These are phyloP conservation scores for Nevesoporus exiguus DNA, from an alignment of 768 basidiomycete species.

Conservation along the genomic window DNA sequence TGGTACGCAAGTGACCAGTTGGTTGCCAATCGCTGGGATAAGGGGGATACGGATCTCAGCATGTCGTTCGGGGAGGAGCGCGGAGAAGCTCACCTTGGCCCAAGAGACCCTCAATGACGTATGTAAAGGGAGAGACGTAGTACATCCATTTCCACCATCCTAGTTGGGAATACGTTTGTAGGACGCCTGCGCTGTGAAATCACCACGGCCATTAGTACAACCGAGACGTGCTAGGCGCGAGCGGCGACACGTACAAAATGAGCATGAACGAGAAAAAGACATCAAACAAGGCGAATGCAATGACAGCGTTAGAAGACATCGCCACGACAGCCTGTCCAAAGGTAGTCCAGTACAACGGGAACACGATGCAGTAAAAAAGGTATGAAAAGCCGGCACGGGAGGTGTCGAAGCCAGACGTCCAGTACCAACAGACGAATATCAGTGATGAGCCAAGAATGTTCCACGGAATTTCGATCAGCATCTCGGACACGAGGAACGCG, in stretches of 20 bases:
- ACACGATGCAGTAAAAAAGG: constrained; percentile 35
- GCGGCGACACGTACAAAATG: constrained; percentile 36
- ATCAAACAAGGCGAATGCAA: constrained; percentile 39
- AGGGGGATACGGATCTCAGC: not conserved
- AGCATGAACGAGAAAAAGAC: constrained; percentile 39
- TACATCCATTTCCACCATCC: constrained; percentile 38
- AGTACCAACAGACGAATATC: constrained; percentile 49
- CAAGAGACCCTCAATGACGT: constrained; percentile 44
- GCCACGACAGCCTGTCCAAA: constrained; percentile 41
- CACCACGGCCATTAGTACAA: not conserved
- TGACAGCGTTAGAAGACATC: constrained; percentile 39
- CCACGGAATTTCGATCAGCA: constrained; percentile 45
- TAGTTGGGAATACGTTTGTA: constrained; percentile 41
- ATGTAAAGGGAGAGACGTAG: constrained; percentile 47
- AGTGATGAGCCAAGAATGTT: constrained; percentile 40
- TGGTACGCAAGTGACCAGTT: constrained; percentile 44
- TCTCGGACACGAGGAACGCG: constrained; percentile 50
- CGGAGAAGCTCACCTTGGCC: constrained; percentile 23
- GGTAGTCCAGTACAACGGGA: constrained; percentile 44
- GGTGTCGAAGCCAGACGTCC: constrained; percentile 39
- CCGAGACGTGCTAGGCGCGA: not conserved
- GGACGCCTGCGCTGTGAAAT: constrained; percentile 40
- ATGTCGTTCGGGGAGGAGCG: not conserved
- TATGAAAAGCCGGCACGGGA: constrained; percentile 40
- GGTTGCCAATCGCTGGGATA: constrained; percentile 39